Base-by-base conservation (phyloP, 2,329 filamentous ascomycete species). In the Claviceps citrina region DNA sequence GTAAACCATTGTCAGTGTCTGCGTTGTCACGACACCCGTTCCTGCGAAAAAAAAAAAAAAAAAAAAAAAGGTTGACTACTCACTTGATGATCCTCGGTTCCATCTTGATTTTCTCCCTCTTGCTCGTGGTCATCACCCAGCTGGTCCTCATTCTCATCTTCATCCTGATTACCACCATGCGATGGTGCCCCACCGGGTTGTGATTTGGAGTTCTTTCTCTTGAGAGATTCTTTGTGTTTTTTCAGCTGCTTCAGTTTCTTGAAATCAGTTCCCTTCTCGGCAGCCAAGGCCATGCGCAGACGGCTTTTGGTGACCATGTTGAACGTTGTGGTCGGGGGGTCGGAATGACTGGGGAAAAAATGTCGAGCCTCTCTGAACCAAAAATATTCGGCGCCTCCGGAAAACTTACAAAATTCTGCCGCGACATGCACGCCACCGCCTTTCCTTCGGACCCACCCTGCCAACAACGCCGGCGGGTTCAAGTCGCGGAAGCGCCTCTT, bases 181-280 rank as follows among this genome's bases (percentile, higher is more conserved):
- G n/a, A 16, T 9, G 40, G 18, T 41, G 46, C 49, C 50, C 50
- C 52, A 39, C 49, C 46, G 43, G 27, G 25, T 27, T 31, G 16
- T 44, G 28, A 38, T 46, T 47, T 40, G 8, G 43, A 56, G 43
- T 54, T 56, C 48, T 62, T 59, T 45, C 57, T 55, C 48, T 63
- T 62, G 12, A 64, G 52, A 36, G 60, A 58, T 18, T 57, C 57
- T 55, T 69, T 70, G 48, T 61, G 54, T 47, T 63, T 62, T 48
- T 68, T 68, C 53, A 65, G 59, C 42, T 68, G 60, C 50, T 68
- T 71, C 31, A 67, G 48, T 49, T 71, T 71, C 47, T 67, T 60
- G 36, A 68, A 68, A 44, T 76, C 70, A 12, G 59, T 54, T 33
- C 68, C 66, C 54, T 75, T 73, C 37, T 76, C 67, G 31, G 67